Conservation (phyloP, 345 rosid genomes). For the Limnanthes douglasii region DNA sequence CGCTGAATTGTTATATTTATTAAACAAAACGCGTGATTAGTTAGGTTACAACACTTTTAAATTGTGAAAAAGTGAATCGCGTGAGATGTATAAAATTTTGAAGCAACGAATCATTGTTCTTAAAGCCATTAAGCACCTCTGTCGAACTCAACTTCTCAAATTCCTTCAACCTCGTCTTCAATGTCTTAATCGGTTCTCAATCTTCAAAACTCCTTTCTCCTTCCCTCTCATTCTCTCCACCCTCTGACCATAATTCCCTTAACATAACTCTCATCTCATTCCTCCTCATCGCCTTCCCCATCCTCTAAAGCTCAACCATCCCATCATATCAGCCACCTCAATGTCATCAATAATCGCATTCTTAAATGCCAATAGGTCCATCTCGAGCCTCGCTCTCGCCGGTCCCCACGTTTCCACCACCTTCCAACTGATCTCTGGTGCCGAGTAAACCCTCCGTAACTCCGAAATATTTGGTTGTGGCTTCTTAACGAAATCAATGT, state of each 20-base stretch:
- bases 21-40: too few species aligned
- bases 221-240: conserved; percentile 14
- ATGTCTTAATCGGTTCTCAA: conserved; percentile 71
- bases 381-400: conserved; percentile 43
- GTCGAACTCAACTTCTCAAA: conserved; percentile 63
- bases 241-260: conserved; percentile 34
- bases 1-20: too few species aligned
- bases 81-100: too few species aligned
- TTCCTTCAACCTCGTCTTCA: conserved; percentile 57
- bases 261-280: conserved; percentile 27
- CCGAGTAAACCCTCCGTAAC: conserved; percentile 81
- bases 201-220: conserved; percentile 31
- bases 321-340: conserved; percentile 20
- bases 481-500: conserved; percentile 74
- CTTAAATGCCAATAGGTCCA: conserved; percentile 69
- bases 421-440: conserved; percentile 75
- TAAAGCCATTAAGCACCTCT: conserved; percentile 57
- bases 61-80: too few species aligned
- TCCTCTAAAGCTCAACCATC: conserved; percentile 27
- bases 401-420: conserved; percentile 83
- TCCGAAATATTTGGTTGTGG: conserved; percentile 82
- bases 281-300: conserved; percentile 30
- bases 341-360: conserved; percentile 60
- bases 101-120: conserved; percentile 63
- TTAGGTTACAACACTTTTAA: too few species aligned